Evolutionary conservation across 208 protist species (phyloP).

Genomic region (Leishmania tarentolae): DNA sequence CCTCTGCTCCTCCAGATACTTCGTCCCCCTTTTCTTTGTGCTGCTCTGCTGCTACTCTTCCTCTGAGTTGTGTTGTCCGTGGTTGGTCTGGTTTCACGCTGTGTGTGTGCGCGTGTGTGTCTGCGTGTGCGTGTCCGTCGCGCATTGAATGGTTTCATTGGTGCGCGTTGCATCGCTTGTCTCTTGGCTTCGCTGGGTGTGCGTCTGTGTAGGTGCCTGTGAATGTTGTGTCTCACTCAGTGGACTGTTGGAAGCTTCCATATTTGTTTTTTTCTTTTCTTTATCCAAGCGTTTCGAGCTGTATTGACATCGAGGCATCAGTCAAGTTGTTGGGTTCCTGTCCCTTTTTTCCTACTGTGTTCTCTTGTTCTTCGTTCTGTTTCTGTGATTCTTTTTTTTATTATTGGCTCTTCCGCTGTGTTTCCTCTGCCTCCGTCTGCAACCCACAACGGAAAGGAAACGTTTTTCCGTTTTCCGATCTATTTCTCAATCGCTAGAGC

Average conservation of each 20-base stretch:
- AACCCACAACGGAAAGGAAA: not conserved
- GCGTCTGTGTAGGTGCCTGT: not conserved
- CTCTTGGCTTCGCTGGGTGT: not conserved
- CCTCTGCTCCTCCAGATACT: not conserved
- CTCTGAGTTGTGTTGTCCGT: not conserved
- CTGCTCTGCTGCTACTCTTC: constrained; percentile 5
- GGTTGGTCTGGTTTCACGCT: constrained; percentile 8
- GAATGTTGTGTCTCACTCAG: not conserved
- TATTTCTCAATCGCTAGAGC: not conserved
- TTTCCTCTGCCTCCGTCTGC: not conserved
- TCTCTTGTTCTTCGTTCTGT: not conserved
- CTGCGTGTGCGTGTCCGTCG: not conserved
- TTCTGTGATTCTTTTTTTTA: not conserved
- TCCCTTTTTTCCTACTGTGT: not conserved
- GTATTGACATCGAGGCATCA: too few species aligned
- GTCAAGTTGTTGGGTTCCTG: not conserved
- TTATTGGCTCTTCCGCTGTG: not conserved
- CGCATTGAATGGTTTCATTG: not conserved
- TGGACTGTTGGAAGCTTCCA: not conserved
- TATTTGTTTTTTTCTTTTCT: too few species aligned
- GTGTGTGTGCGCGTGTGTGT: not conserved
- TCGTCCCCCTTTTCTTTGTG: constrained; percentile 20
- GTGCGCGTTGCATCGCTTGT: not conserved
- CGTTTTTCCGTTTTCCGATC: not conserved
- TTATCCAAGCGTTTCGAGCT: too few species aligned